A percentile compares a stretch with the other conserved stretches of the same genome.
Conservation (phyloP, 2,329 filamentous ascomycete genomes). For the Cladosporium sp. region DNA sequence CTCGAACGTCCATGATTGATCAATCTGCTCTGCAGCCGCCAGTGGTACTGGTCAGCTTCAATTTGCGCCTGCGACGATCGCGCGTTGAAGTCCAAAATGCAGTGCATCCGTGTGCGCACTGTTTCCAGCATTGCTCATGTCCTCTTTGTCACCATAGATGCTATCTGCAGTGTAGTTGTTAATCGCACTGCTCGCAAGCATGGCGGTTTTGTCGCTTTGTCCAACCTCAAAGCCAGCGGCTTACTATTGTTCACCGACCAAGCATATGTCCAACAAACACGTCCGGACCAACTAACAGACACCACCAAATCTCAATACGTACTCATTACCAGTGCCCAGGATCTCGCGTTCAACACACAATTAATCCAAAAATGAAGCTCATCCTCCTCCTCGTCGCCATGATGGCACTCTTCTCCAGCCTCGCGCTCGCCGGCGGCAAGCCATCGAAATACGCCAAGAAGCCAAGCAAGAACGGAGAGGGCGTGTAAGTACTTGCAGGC, state of each 20-base stretch:
- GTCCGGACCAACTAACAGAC: background rate
- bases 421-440: background rate
- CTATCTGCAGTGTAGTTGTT: background rate
- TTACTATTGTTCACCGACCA: conserved; percentile 7
- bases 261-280: background rate
- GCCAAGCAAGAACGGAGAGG: background rate
- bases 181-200: background rate
- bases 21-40: background rate
- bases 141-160: background rate
- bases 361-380: conserved; percentile 1
- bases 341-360: background rate
- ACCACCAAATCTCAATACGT: background rate
- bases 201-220: background rate
- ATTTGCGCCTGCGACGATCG: background rate
- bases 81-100: background rate
- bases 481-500: background rate
- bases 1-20: background rate
- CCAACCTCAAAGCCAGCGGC: background rate
- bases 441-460: background rate
- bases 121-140: background rate
- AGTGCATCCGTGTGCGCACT: background rate
- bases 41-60: background rate
- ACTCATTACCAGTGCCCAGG: background rate
- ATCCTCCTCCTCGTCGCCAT: conserved; percentile 6
- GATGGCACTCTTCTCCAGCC: conserved; percentile 11